Conservation (phyloP, 805 yeast genomes). For the Candida namnaoensis region DNA sequence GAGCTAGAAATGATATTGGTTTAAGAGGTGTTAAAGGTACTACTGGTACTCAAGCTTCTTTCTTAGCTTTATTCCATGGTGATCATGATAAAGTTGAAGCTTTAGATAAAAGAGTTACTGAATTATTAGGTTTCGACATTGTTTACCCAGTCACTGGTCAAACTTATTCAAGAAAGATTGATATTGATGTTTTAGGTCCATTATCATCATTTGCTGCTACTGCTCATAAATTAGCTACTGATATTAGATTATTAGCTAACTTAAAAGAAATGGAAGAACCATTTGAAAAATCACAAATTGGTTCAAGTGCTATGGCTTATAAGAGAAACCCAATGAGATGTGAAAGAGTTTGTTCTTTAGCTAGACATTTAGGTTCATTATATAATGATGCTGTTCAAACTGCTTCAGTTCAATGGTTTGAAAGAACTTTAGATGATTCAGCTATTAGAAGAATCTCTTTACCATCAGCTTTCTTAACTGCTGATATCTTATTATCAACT, state of each 20-base stretch:
- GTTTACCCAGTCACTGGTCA: slow-evolving; percentile 98
- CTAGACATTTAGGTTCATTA: slow-evolving; percentile 90
- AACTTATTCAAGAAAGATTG: slow-evolving; percentile 98
- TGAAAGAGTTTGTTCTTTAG: slow-evolving; percentile 96
- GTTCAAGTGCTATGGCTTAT: slow-evolving; percentile 98
- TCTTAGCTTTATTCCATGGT: slow-evolving; percentile 91
- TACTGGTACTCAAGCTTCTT: slow-evolving; percentile 97
- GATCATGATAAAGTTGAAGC: slow-evolving; percentile 94
- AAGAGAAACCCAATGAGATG: slow-evolving; percentile 99
- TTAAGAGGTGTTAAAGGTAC: slow-evolving; percentile 98
- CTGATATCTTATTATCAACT: slow-evolving; percentile 87
- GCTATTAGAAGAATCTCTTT: slow-evolving; percentile 96
- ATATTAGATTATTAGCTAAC: slow-evolving; percentile 90
- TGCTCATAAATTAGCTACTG: slow-evolving; percentile 97
- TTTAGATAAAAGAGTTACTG: slow-evolving; percentile 85
- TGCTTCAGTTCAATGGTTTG: slow-evolving; percentile 98
- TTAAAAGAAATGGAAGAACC: slow-evolving; percentile 98
- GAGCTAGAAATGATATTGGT: slow-evolving; percentile 96
- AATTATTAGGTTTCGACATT: slow-evolving; percentile 85
- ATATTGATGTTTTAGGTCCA: slow-evolving; percentile 88
- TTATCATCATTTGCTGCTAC: slow-evolving; percentile 92
- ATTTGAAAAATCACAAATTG: slow-evolving; percentile 96
- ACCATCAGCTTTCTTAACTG: slow-evolving; percentile 94
- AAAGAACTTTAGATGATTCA: slow-evolving; percentile 95
- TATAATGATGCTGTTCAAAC: slow-evolving; percentile 93